Evolutionary conservation across 2,329 filamentous ascomycete species (phyloP), one percentile per base, ranked within the genome.

Genomic region (Magnaporthiopsis poae): DNA sequence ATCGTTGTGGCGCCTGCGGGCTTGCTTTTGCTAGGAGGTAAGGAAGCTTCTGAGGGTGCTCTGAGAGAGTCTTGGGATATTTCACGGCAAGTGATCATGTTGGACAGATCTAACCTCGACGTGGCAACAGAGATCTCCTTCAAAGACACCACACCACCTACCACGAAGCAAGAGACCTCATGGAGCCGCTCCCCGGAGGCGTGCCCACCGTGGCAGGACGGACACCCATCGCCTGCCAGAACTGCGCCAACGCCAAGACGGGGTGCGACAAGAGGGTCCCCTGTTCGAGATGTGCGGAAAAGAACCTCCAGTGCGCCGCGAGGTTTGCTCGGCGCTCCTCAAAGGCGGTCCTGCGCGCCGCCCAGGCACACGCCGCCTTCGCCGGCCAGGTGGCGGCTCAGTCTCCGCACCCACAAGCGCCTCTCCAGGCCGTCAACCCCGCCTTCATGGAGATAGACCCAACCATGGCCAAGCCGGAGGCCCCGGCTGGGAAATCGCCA

Each of bases 121-220:
- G 69, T 62, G 68, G 60, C 60, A 39, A 71, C 69, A 81, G 82
- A 69, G 82, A 84, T 66, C 75, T 85, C 9, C 75, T 84, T 4
- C 80, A 82, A 70, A 75, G 82, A 71, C 82, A 84, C 67, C 77
- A 82, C 67, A 76, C 77, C 3, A 83, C 81, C 35, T 84, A 83
- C 68, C 82, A 84, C 74, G 80, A 83, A 71, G 77, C 76, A 8
- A 77, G 78, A 70, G 80, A 82, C 65, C 78, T 79, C 0, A 78
- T 80, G 76, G 80, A 81, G 61, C 76, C 79, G 2, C 70, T 77
- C 12, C 76, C 80, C 0, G 80, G 78, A 18, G 77, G 77, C n/a
- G 73, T 80, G 3, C 77, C 78, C 4, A 78, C 78, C 0, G 72
- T 81, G 15, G 76, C 75, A 69, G 80, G 74, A 71, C 73, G 76